These are phyloP conservation scores for Hyaloscypha bicolor DNA, from an alignment of 495 filamentous ascomycete genomes.

Conservation along the genomic window DNA sequence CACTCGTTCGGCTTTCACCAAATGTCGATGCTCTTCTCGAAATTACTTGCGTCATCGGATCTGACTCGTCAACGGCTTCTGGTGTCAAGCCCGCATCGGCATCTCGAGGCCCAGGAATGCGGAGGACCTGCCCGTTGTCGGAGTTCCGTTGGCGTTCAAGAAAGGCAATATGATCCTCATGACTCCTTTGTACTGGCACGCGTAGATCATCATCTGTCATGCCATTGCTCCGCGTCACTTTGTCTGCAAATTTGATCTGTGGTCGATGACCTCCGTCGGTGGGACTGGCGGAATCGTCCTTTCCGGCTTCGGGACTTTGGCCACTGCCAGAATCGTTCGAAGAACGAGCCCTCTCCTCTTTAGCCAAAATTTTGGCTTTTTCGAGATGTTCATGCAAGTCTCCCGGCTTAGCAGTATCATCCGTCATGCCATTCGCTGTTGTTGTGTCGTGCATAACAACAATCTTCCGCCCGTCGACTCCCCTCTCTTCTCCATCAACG, in stretches of 20 bases:
- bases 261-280: slow-evolving; percentile 1
- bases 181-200: slow-evolving; percentile 55
- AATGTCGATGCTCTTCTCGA: slow-evolving; percentile 22
- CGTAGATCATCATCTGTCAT: slow-evolving; percentile 40
- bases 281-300: not conserved
- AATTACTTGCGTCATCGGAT: slow-evolving; percentile 17
- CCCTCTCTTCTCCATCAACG: slow-evolving; percentile 57
- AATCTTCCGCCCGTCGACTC: slow-evolving; percentile 73
- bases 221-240: slow-evolving; percentile 52
- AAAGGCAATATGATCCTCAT: slow-evolving; percentile 84
- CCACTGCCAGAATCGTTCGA: slow-evolving; percentile 12
- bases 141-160: slow-evolving; percentile 79
- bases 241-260: slow-evolving; percentile 63
- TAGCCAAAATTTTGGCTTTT: slow-evolving; percentile 3
- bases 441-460: slow-evolving; percentile 65
- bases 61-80: slow-evolving; percentile 57
- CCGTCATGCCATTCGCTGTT: slow-evolving; percentile 29
- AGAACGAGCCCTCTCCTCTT: slow-evolving; percentile 32
- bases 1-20: slow-evolving; percentile 5
- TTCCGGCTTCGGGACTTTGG: slow-evolving; percentile 3
- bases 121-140: slow-evolving; percentile 69
- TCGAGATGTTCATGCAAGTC: slow-evolving; percentile 14
- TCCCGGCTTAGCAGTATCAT: slow-evolving; percentile 13
- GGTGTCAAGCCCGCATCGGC: slow-evolving; percentile 79
- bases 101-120: slow-evolving; percentile 86